Evolutionary conservation across 164 flowering plant species (phyloP), one percentile per base, ranked within the genome.

Genomic region (Annona cherimola): DNA sequence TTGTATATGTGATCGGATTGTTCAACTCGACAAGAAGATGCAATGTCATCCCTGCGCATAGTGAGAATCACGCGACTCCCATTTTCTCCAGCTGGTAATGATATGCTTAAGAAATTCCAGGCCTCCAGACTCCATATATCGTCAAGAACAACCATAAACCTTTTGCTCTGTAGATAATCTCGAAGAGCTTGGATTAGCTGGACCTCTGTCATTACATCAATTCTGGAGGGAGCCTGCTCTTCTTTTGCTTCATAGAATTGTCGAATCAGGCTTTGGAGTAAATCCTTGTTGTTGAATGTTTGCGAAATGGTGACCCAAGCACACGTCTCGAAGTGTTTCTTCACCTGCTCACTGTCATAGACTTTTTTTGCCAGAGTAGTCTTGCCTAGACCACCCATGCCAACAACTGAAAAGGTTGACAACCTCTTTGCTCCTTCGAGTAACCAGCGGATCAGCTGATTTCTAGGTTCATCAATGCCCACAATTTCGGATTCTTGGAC

Each of bases 31-130:
- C 41, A 61, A 43, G 50, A 43, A 39, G 12, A 9, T 1, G 74
- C 39, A 1, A 66, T 20, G 40, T 78, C 69, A 54, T 50, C 66
- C 2, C 45, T 63, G 5, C 78, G 86, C 20, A 80, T 82, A 1
- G 86, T 87, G 19, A 82, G 45, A 46, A 87, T 8, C 7, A 85
- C 69, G 74, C 75, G 78, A 69, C 87, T 83, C 12, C 79, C 70
- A 12, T 42, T 5, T 78, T 0, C 60, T 57, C 19, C n/a, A 43
- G 70, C 67, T 0, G 80, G 86, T 9, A 85, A 81, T n/a, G 76
- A 80, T 11, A 5, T 40, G 63, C 73, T 73, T 12, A 81, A 35
- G 42, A 45, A 63, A 39, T 70, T 66, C 84, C 84, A 83, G 0
- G 71, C 77, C 3, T 71, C 70, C 3, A 1, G 18, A 0, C 44